phyloP scores from a whole-genome alignment of 1,139 yeast species.

The Saccharomyces pastorianus region DNA sequence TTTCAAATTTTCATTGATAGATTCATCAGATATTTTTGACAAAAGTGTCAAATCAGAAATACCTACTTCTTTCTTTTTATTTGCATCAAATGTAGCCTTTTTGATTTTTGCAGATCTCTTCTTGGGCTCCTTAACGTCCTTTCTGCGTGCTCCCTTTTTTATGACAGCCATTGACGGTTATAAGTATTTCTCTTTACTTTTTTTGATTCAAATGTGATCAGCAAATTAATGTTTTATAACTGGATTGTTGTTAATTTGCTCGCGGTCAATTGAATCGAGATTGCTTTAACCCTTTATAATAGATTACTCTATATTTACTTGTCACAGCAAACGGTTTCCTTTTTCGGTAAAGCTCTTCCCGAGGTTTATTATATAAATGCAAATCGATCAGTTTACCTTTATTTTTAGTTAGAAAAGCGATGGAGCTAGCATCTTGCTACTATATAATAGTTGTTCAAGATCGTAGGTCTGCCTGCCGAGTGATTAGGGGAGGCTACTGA shows the following conservation, averaged over 20 bases:
- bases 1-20: constrained; percentile 85
- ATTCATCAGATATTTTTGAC: constrained; percentile 81
- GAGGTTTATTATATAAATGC: background rate
- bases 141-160: constrained; percentile 63
- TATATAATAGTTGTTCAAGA: too few species aligned
- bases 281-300: background rate
- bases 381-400: background rate
- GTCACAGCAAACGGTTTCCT: background rate
- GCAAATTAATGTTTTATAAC: background rate
- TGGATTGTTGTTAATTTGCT: background rate
- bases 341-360: background rate
- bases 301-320: background rate
- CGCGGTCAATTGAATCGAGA: background rate
- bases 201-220: background rate
- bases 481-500: background rate
- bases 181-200: background rate
- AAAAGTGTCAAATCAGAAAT: constrained; percentile 89
- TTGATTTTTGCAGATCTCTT: constrained; percentile 54
- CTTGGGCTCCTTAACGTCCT: constrained; percentile 43
- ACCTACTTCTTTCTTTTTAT: constrained; percentile 92
- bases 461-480: background rate
- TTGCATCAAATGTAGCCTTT: constrained; percentile 84
- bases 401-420: background rate
- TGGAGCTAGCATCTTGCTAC: background rate
- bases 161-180: constrained; percentile 58